Evolutionary conservation across 352 stramenopile genomes (phyloP), one percentile per base, ranked within the genome.

Genomic region (Pythium pyrilobum): DNA sequence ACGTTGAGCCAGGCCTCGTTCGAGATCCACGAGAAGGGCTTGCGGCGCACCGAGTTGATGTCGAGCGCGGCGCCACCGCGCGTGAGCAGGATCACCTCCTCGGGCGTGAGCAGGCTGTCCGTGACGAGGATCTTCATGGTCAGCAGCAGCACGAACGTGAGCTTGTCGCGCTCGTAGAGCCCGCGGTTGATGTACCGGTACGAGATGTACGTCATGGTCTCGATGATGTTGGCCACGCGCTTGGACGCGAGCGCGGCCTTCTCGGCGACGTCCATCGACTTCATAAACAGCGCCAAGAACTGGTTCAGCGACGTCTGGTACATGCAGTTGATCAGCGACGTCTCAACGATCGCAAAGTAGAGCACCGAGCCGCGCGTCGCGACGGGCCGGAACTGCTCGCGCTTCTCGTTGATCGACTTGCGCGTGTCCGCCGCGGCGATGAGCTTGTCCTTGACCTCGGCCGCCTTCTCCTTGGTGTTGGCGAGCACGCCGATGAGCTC

Each of bases 111-210:
- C 29, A 97, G 61, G 31, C 58, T 85, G 40, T 96, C 94, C 5
- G 91, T 98, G 15, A 99, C 95, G 32, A 99, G 79, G 61, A 99
- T 98, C 78, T 99, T 99, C 69, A 99, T 85, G 1, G 97, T 98
- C 23, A 99, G 66, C 13, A 99, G 69, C 31, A 99, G 65, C 20
- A 99, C 80, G 67, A 99, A 99, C 34, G 96, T 99, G 16, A 99
- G 78, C 74, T 99, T 99, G 74, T 99, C 94, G 59, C 93, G 83
- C 59, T 99, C 97, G 67, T 99, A 99, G 2, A 99, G 70, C 0
- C 97, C 96, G 32, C 96, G 92, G 59, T 99, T 99, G 62, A 99
- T 96, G 77, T 99, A 99, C 18, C 96, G 92, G 71, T 99, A 99
- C 51, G 93, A 96, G 66, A 98, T 94, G 70, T 99, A 99, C 24